Percentiles rank a stretch among this genome's conserved stretches.
These are phyloP conservation scores for Phylloboletellus chloephorus DNA, from an alignment of 1,284 basidiomycete species.

Conservation along the genomic window DNA sequence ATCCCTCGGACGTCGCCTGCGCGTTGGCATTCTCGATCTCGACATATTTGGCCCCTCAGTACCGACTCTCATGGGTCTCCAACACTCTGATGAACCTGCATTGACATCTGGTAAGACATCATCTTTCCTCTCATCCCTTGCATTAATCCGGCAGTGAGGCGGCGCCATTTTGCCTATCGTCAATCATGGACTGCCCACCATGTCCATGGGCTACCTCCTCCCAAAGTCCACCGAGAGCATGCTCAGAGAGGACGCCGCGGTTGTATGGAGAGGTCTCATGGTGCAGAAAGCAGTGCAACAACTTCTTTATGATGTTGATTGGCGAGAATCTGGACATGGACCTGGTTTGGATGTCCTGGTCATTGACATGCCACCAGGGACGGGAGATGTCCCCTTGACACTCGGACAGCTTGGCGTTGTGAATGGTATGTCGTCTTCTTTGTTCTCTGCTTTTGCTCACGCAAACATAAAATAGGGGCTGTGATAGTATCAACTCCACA, in stretches of 20 bases:
- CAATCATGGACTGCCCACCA: constrained; percentile 89
- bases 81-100: constrained; percentile 73
- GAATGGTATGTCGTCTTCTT: constrained; percentile 53
- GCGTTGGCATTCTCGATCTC: constrained; percentile 88
- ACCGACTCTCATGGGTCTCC: constrained; percentile 93
- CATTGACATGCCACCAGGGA: constrained; percentile 96
- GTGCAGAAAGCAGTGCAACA: constrained; percentile 99
- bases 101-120: constrained; percentile 60
- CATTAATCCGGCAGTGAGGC: constrained; percentile 35
- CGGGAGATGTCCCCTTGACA: constrained; percentile 92
- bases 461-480: constrained; percentile 45
- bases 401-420: constrained; percentile 87
- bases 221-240: constrained; percentile 36
- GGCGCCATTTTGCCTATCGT: constrained; percentile 79
- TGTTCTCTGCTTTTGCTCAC: neutral
- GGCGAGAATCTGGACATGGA: constrained; percentile 49
- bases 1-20: constrained; percentile 36
- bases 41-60: constrained; percentile 96
- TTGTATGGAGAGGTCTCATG: constrained; percentile 98
- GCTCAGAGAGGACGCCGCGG: constrained; percentile 42
- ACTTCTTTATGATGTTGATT: constrained; percentile 94
- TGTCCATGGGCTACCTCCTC: constrained; percentile 94
- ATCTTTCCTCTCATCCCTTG: neutral
- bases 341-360: constrained; percentile 78
- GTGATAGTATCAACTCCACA: constrained; percentile 96